Evolutionary conservation across 2,329 filamentous ascomycete genomes (phyloP).

Genomic region (Calonectria hawksworthii): DNA sequence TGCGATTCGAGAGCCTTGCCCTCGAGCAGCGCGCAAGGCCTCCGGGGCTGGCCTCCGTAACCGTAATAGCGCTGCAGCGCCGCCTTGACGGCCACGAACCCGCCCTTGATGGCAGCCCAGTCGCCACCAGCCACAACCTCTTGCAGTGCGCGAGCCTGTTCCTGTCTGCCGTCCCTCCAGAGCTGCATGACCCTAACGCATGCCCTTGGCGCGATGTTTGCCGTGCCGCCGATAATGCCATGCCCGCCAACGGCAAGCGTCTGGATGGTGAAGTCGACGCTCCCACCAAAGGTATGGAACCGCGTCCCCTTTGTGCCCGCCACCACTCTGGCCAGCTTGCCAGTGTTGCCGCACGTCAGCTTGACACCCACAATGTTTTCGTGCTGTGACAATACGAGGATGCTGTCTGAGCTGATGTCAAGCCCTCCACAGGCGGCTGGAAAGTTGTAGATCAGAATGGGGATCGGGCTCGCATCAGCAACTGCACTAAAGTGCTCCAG

Average conservation of each 20-base stretch:
- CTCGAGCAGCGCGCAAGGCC: constrained; percentile 34
- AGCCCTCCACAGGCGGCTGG: constrained; percentile 69
- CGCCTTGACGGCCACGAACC: constrained; percentile 78
- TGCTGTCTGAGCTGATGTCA: constrained; percentile 70
- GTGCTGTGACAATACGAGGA: constrained; percentile 65
- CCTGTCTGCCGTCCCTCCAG: constrained; percentile 68
- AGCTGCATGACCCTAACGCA: constrained; percentile 74
- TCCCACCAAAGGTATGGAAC: constrained; percentile 81
- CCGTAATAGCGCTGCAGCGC: constrained; percentile 73
- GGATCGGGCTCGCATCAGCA: constrained; percentile 69
- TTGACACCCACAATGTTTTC: constrained; percentile 75
- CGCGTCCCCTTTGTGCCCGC: constrained; percentile 54
- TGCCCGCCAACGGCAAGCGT: constrained; percentile 78
- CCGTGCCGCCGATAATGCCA: constrained; percentile 79
- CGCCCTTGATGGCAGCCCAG: constrained; percentile 78
- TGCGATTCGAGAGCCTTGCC: constrained; percentile 41
- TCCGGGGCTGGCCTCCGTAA: constrained; percentile 72
- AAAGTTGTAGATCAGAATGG: constrained; percentile 75
- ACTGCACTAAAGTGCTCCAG: constrained; percentile 74
- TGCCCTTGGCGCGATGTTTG: constrained; percentile 77
- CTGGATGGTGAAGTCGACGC: constrained; percentile 81
- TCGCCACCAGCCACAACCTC: constrained; percentile 75
- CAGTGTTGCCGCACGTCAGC: constrained; percentile 74
- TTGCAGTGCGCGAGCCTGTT: constrained; percentile 75
- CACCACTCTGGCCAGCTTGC: constrained; percentile 67